Evolutionary conservation across 805 yeast genomes (phyloP).

Genomic region (Candida caryicola): DNA sequence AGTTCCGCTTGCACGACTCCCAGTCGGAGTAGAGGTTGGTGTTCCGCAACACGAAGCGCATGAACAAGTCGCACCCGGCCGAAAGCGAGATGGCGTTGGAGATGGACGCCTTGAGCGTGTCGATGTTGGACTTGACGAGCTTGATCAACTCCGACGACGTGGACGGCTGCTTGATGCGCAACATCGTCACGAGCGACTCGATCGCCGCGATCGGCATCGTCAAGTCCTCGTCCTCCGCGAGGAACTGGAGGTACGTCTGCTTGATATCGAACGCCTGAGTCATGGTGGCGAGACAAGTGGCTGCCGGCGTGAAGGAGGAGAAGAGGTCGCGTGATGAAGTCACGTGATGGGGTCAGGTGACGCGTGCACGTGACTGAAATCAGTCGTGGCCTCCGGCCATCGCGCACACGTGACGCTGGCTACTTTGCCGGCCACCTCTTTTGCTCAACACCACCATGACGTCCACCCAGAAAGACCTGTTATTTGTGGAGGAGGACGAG

Average conservation of each 20-base stretch:
- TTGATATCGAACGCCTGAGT: slow-evolving; percentile 65
- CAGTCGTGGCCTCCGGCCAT: too few species aligned
- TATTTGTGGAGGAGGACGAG: slow-evolving; percentile 27
- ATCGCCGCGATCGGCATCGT: slow-evolving; percentile 99
- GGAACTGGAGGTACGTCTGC: slow-evolving; percentile 70
- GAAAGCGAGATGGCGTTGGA: slow-evolving; percentile 89
- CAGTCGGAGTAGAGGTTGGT: slow-evolving; percentile 86
- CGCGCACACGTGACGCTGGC: too few species aligned
- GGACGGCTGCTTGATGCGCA: slow-evolving; percentile 79
- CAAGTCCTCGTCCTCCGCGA: slow-evolving; percentile 90
- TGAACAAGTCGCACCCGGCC: slow-evolving; percentile 97
- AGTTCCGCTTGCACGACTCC: slow-evolving; percentile 85
- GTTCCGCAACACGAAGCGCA: slow-evolving; percentile 88
- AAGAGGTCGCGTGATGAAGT: too few species aligned
- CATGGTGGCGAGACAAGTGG: too few species aligned
- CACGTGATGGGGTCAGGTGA: not conserved
- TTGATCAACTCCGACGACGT: slow-evolving; percentile 92
- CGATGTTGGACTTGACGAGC: slow-evolving; percentile 72
- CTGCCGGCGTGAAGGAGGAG: too few species aligned
- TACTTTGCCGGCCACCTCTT: not conserved
- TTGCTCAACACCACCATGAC: not conserved
- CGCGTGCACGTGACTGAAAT: too few species aligned
- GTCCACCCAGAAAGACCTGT: slow-evolving; percentile 5
- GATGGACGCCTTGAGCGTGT: slow-evolving; percentile 69
- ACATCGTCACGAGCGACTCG: slow-evolving; percentile 83